Conservation (phyloP, 495 filamentous ascomycete species). For the Penicillium crystallinum region DNA sequence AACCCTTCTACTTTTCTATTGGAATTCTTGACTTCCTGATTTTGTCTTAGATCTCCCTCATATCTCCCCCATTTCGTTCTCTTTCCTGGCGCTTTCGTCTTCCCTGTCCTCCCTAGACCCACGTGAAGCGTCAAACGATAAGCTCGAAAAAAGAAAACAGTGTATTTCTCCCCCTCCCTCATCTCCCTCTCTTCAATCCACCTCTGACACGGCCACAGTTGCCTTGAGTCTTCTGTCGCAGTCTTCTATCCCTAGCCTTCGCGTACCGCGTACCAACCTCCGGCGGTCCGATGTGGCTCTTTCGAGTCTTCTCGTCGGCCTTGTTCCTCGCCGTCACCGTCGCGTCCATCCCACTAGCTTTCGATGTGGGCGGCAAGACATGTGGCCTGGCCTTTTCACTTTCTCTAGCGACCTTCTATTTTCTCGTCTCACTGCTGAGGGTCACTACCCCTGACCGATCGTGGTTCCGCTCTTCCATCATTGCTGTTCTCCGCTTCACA, state of each 20-base stretch:
- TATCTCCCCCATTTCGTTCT: not conserved
- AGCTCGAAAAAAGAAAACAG: constrained; percentile 20
- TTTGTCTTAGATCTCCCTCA: not conserved
- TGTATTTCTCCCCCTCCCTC: constrained; percentile 13
- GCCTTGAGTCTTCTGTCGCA: not conserved
- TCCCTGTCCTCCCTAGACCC: not conserved
- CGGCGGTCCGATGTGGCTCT: constrained; percentile 57
- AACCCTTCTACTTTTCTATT: not conserved
- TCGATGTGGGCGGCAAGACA: constrained; percentile 93
- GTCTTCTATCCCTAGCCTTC: constrained; percentile 4
- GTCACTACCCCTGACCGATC: constrained; percentile 77
- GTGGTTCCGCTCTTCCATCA: constrained; percentile 62
- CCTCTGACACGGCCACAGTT: constrained; percentile 1
- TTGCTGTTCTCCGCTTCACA: constrained; percentile 58
- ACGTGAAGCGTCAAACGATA: constrained; percentile 23
- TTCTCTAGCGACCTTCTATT: constrained; percentile 81
- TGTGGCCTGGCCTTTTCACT: constrained; percentile 91
- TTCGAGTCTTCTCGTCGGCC: constrained; percentile 65
- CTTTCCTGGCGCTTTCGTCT: too few species aligned
- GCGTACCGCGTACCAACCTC: constrained; percentile 11
- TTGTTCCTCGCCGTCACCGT: constrained; percentile 84
- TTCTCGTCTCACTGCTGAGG: constrained; percentile 74
- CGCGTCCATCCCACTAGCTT: constrained; percentile 88
- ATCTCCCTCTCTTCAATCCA: not conserved
- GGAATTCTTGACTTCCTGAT: not conserved